These are phyloP conservation scores for Brettanomyces naardenensis DNA, from an alignment of 805 yeast species.

Conservation along the genomic window DNA sequence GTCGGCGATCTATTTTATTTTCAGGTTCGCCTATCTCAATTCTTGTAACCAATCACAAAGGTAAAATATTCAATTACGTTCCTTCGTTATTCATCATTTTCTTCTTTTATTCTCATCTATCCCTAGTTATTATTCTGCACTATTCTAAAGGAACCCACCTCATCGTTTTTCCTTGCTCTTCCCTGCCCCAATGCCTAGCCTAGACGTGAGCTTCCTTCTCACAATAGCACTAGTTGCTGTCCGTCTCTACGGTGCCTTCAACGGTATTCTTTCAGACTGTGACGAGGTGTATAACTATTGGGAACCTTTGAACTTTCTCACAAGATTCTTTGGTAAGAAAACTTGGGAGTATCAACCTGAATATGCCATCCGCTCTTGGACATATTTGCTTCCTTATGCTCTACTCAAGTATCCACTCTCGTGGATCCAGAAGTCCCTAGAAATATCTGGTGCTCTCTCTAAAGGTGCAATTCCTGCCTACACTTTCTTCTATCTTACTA, in stretches of 20 bases:
- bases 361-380: conserved; percentile 81
- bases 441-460: conserved; percentile 1
- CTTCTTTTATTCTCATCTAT: neutral
- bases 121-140: neutral
- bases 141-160: neutral
- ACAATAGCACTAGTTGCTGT: conserved; percentile 1
- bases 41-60: too few relatives aligned
- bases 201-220: neutral
- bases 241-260: conserved; percentile 28
- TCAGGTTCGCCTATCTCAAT: too few relatives aligned
- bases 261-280: conserved; percentile 78
- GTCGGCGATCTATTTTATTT: too few relatives aligned
- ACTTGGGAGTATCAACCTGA: conserved; percentile 96
- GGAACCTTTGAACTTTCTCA: conserved; percentile 80
- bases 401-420: conserved; percentile 18
- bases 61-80: too few relatives aligned
- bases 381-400: conserved; percentile 51
- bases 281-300: conserved; percentile 91
- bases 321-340: conserved; percentile 82
- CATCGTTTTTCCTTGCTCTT: neutral
- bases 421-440: conserved; percentile 5
- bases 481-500: conserved; percentile 42
- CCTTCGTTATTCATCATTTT: too few relatives aligned
- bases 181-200: neutral
- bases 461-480: conserved; percentile 8